phyloP scores from a whole-genome alignment of 2,329 filamentous ascomycete genomes.

The Dryadomyces sulphureus region DNA sequence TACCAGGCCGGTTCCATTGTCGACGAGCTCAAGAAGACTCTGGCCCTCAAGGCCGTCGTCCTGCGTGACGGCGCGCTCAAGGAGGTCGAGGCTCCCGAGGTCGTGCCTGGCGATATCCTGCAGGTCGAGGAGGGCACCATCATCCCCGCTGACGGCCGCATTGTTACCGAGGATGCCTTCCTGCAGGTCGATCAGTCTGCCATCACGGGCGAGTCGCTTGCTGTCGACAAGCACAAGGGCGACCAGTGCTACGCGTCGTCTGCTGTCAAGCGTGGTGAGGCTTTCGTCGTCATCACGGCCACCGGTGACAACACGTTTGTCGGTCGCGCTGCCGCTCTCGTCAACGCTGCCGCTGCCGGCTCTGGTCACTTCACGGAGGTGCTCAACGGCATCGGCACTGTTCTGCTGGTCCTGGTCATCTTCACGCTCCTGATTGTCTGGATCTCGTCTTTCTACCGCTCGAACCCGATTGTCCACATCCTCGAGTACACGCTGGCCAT shows the following conservation, averaged over 20 bases:
- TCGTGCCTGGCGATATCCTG: constrained; percentile 81
- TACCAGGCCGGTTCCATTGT: constrained; percentile 83
- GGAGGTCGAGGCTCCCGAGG: constrained; percentile 69
- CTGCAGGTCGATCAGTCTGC: constrained; percentile 85
- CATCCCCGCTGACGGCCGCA: constrained; percentile 74
- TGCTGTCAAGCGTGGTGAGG: constrained; percentile 79
- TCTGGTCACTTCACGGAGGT: constrained; percentile 85
- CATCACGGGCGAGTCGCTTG: constrained; percentile 83
- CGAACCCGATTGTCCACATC: constrained; percentile 63
- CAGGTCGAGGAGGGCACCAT: constrained; percentile 88
- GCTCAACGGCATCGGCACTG: constrained; percentile 70
- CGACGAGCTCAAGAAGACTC: constrained; percentile 68
- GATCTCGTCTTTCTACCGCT: constrained; percentile 79
- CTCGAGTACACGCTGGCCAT: constrained; percentile 77
- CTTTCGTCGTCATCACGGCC: constrained; percentile 66
- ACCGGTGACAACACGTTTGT: constrained; percentile 87
- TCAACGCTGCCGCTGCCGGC: constrained; percentile 59
- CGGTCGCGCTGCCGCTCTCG: constrained; percentile 73
- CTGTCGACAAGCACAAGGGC: constrained; percentile 73
- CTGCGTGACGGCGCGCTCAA: constrained; percentile 65
- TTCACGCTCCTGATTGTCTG: constrained; percentile 71
- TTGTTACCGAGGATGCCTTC: constrained; percentile 72
- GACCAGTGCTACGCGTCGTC: constrained; percentile 78
- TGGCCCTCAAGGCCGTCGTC: constrained; percentile 74
- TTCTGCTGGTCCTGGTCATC: constrained; percentile 67